Percentiles rank a stretch among this genome's conserved stretches.
Evolutionary conservation across 176 grass and related monocot genomes (phyloP).

Genomic region (Triticum urartu): DNA sequence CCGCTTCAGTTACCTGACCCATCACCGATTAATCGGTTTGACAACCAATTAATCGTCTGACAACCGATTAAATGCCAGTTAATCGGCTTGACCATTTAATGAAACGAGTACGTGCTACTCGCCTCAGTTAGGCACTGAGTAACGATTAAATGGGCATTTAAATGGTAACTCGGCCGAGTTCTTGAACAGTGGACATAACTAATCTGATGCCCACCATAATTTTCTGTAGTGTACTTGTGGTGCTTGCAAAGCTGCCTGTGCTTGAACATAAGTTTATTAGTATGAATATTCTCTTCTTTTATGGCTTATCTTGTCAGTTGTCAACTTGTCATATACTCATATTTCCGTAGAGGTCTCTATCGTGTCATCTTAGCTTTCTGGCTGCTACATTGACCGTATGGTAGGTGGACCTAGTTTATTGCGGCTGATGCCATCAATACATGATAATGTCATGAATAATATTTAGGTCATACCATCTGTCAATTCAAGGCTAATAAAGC

Average conservation of each 20-base stretch:
- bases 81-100: too few species aligned
- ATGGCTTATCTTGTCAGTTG: constrained; percentile 9
- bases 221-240: neutral
- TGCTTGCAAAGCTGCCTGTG: neutral
- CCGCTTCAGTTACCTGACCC: too few species aligned
- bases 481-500: neutral
- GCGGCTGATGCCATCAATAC: neutral
- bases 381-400: neutral
- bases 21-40: too few species aligned
- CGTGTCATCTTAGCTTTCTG: constrained; percentile 1
- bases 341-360: neutral
- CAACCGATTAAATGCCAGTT: too few species aligned
- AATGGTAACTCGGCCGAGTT: too few species aligned
- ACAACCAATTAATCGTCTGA: too few species aligned
- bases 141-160: too few species aligned
- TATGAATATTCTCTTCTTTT: neutral
- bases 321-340: neutral
- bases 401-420: neutral
- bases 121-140: too few species aligned
- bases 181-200: neutral
- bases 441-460: neutral
- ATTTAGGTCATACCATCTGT: neutral
- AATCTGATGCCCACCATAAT: neutral
- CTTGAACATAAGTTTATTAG: neutral
- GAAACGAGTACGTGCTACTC: too few species aligned